Base-by-base conservation (phyloP, 1,139 yeast species). In the Lodderomyces elongisporus region DNA sequence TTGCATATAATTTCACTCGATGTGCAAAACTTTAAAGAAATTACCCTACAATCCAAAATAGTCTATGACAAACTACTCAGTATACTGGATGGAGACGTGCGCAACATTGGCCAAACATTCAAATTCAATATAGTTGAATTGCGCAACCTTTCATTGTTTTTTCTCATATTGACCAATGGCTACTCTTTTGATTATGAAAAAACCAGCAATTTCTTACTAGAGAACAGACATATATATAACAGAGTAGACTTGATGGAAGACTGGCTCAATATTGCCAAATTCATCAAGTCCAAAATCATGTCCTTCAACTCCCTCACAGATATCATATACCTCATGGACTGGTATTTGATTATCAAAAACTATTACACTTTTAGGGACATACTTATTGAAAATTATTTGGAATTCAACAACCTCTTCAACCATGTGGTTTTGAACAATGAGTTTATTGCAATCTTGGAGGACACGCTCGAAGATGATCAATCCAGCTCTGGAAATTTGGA, bases 361-460 rank as follows among this genome's bases (percentile, higher is more conserved):
- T 60, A 47, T 38, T 58, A 51, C 40, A 38, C 43, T n/a, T 51
- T 44, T 31, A 45, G 43, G 7, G 45, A 53, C 36, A 43, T 44
- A 46, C 37, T 54, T 17, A 47, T 51, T 22, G 62, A 60, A 17
- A 53, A 50, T 37, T 58, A 56, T 39, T 47, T 56, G 38, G 67
- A 62, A 35, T 61, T 49, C 37, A 61, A 60, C 38, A 55, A 47
- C 35, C 46, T 61, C 31, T 44, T 62, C 16, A 49, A 55, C 21
- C 51, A 51, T 34, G 43, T 60, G 16, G 50, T 58, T 5, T 47
- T 57, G 38, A 57, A 56, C 33, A 50, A 51, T 18, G 46, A 50
- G 22, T 56, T 56, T 32, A 47, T 61, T 45, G 49, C 46, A 8
- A 32, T 49, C 9, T 43, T 58, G 23, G 49, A 47, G 25, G 47